phyloP scores from a whole-genome alignment of 2,329 filamentous ascomycete genomes.

The Cladosporium sp. region DNA sequence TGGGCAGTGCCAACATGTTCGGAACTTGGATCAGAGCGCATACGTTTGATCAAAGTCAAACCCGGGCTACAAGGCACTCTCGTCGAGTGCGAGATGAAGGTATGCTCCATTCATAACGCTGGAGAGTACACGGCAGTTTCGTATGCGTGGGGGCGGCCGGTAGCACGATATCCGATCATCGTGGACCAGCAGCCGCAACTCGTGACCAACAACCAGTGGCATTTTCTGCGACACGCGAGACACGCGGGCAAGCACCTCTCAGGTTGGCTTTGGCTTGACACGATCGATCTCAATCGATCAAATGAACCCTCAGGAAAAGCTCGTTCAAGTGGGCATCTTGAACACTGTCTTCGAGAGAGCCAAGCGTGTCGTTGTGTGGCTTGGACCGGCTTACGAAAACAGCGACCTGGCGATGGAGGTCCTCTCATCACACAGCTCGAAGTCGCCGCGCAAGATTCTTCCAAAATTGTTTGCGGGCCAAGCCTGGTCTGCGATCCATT shows the following conservation, averaged over 20 bases:
- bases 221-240: conserved; percentile 13
- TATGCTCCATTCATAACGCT: too few relatives aligned
- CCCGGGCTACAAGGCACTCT: too few relatives aligned
- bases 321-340: conserved; percentile 17
- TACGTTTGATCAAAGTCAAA: too few relatives aligned
- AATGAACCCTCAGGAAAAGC: conserved; percentile 11
- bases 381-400: conserved; percentile 3
- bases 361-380: conserved; percentile 10
- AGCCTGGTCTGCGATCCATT: neutral
- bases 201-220: conserved; percentile 14
- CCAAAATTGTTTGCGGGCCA: too few relatives aligned
- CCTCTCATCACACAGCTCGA: neutral
- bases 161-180: neutral
- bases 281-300: conserved; percentile 20
- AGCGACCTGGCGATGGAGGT: neutral
- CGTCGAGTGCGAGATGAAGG: too few relatives aligned
- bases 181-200: conserved; percentile 4
- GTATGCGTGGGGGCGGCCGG: conserved; percentile 16
- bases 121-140: conserved; percentile 15
- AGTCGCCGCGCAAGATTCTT: neutral
- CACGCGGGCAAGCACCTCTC: neutral
- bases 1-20: too few relatives aligned
- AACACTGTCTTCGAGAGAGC: conserved; percentile 13
- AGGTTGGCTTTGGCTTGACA: conserved; percentile 18
- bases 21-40: too few relatives aligned